Base-by-base conservation (phyloP, 2,329 filamentous ascomycete species). In the Botrytis sinoallii region DNA sequence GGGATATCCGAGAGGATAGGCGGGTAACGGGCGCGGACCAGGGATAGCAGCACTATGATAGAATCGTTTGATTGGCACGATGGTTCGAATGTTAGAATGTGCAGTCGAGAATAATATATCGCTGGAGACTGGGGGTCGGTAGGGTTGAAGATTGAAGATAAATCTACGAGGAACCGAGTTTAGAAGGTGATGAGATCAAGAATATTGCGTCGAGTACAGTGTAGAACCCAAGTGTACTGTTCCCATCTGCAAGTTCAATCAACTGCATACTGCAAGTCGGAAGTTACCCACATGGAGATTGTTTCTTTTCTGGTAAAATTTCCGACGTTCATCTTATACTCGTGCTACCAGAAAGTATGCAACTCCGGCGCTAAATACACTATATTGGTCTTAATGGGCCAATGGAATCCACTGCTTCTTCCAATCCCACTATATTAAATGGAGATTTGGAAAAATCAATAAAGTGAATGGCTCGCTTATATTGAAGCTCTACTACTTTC, bases 11-110 rank as follows among this genome's bases (percentile, higher is more conserved):
- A 42, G 65, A 22, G 46, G 10, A 67, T 25, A 52, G 65, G 46
- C 46, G 65, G 32, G 48, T 42, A 68, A 68, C 65, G 46, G 35
- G 35, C 65, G 48, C 65, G 65, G 48, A 29, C 35, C 35, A 68
- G 14, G 64, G 44, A 55, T 65, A 46, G n/a, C 12, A 40, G 42
- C 38, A 65, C 40, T 46, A n/a, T 32, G 48, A 69, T 42, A 22
- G 35, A 44, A 44, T 25, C 16, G n/a, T 32, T 42, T 69, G 66
- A 69, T 57, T 69, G 66, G 48, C 42, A 57, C 16, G n/a, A 68
- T 35, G 29, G 29, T 25, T n/a, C 20, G 42, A 25, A 32, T 55
- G 25, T 5, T n/a, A 16, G 2, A 55, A 55, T 55, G 25, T 32
- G 25, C 46, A 40, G 25, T 40, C n/a, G 10, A 40, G 48, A 25